These are phyloP conservation scores for Cenchrus americanus DNA, from an alignment of 176 grass and related monocot genomes.

Conservation along the genomic window DNA sequence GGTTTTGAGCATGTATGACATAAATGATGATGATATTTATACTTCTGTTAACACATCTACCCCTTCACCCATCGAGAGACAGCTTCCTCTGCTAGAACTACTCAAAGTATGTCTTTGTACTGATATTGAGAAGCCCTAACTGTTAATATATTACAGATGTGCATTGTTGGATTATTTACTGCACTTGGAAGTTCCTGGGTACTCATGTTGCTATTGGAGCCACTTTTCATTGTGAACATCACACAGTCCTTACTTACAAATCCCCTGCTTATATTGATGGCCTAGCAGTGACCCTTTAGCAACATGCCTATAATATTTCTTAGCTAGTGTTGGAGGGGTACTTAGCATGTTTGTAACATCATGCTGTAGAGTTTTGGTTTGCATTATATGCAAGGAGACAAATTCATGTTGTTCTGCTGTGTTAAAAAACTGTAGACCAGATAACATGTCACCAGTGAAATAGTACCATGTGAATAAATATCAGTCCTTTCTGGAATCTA, in stretches of 20 bases:
- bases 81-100: slow-evolving; percentile 85
- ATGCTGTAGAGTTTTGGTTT: slow-evolving; percentile 5
- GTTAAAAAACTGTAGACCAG: neutral
- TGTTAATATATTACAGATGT: slow-evolving; percentile 18
- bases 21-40: slow-evolving; percentile 72
- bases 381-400: neutral
- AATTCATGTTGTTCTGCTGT: slow-evolving; percentile 23
- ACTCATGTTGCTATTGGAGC: neutral
- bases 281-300: neutral
- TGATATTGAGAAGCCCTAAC: slow-evolving; percentile 22
- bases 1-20: slow-evolving; percentile 83
- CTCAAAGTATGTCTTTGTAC: slow-evolving; percentile 72
- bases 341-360: slow-evolving; percentile 3
- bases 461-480: neutral
- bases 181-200: neutral
- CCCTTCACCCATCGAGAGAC: slow-evolving; percentile 58
- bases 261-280: neutral
- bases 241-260: neutral
- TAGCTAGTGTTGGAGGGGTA: slow-evolving; percentile 6
- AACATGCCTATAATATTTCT: slow-evolving; percentile 26
- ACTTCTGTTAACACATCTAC: slow-evolving; percentile 48
- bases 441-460: neutral
- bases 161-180: slow-evolving; percentile 8
- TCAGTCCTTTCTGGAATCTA: neutral
- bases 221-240: neutral